Percentiles rank a stretch among this genome's conserved stretches.
Conservation (phyloP, 2,329 filamentous ascomycete genomes). For the Cercospora zeae-maydis region DNA sequence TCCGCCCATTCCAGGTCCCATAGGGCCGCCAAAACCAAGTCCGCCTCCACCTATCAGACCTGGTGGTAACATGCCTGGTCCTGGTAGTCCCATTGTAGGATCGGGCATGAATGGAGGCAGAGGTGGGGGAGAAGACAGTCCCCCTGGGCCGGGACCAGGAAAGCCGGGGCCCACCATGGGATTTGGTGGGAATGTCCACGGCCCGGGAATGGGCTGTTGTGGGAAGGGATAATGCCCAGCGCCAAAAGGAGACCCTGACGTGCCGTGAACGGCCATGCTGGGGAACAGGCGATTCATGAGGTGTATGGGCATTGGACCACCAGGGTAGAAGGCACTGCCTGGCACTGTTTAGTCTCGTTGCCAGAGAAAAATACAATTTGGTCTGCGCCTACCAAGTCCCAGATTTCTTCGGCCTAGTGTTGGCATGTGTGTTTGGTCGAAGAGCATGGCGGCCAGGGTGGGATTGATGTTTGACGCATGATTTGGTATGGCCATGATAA, state of each 20-base stretch:
- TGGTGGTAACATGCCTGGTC: neutral
- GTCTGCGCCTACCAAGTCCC: conserved; percentile 8
- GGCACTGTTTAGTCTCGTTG: neutral
- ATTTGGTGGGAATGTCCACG: neutral
- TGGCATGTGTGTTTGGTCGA: conserved; percentile 11
- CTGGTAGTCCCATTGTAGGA: neutral
- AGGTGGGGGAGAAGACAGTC: neutral
- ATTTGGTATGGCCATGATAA: neutral
- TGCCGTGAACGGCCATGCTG: conserved; percentile 13
- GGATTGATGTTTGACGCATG: neutral
- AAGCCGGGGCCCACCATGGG: neutral
- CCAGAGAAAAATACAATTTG: neutral
- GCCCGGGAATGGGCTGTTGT: conserved; percentile 10
- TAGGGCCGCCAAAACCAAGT: neutral
- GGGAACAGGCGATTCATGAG: conserved; percentile 21
- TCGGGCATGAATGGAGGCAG: neutral
- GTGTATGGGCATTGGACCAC: conserved; percentile 18
- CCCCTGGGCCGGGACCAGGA: neutral
- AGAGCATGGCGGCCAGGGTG: conserved; percentile 5
- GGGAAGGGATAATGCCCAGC: conserved; percentile 23
- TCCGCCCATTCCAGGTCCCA: neutral
- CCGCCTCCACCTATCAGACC: neutral
- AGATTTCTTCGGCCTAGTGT: conserved; percentile 14
- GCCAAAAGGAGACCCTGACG: conserved; percentile 12
- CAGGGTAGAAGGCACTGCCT: conserved; percentile 18